These are phyloP conservation scores for Penicillium atrosanguineum DNA, from an alignment of 495 filamentous ascomycete genomes.

Conservation along the genomic window DNA sequence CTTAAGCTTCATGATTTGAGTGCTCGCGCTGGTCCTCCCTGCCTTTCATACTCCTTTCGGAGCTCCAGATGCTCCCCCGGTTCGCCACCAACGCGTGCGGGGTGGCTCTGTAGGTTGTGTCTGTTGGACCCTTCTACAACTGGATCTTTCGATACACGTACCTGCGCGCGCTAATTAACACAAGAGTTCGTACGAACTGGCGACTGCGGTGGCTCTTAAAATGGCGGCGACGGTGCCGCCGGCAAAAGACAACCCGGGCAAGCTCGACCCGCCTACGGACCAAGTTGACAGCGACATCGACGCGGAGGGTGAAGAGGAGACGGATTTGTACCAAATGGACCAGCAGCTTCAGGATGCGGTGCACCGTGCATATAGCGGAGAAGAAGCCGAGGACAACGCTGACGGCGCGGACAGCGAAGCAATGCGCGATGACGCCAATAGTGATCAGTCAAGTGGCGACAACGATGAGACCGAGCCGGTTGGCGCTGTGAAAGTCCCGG, in stretches of 20 bases:
- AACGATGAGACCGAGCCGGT: slow-evolving; percentile 60
- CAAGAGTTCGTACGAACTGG: slow-evolving; percentile 37
- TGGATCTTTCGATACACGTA: slow-evolving; percentile 7
- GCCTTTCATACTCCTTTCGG: not conserved
- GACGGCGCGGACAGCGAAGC: slow-evolving; percentile 38
- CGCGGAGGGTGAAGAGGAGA: slow-evolving; percentile 52
- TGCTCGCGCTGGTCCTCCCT: not conserved
- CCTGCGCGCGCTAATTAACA: slow-evolving; percentile 5
- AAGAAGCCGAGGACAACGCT: slow-evolving; percentile 43
- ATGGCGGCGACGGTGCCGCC: slow-evolving; percentile 51
- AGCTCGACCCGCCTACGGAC: slow-evolving; percentile 34
- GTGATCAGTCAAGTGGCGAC: slow-evolving; percentile 40
- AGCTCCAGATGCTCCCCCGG: slow-evolving; percentile 28
- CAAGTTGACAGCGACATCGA: slow-evolving; percentile 51
- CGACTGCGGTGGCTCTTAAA: slow-evolving; percentile 41
- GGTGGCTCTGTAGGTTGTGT: slow-evolving; percentile 27
- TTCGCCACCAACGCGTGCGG: slow-evolving; percentile 31
- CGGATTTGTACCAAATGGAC: slow-evolving; percentile 47
- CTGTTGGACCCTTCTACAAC: slow-evolving; percentile 10
- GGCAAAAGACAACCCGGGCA: slow-evolving; percentile 37
- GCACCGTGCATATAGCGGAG: slow-evolving; percentile 53
- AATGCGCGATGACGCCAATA: slow-evolving; percentile 17
- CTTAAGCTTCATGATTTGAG: not conserved
- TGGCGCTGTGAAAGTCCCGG: slow-evolving; percentile 70
- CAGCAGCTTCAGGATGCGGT: slow-evolving; percentile 49